Evolutionary conservation across 2,329 filamentous ascomycete species (phyloP), one percentile per base, ranked within the genome.

Genomic region (Didymella segeticola): DNA sequence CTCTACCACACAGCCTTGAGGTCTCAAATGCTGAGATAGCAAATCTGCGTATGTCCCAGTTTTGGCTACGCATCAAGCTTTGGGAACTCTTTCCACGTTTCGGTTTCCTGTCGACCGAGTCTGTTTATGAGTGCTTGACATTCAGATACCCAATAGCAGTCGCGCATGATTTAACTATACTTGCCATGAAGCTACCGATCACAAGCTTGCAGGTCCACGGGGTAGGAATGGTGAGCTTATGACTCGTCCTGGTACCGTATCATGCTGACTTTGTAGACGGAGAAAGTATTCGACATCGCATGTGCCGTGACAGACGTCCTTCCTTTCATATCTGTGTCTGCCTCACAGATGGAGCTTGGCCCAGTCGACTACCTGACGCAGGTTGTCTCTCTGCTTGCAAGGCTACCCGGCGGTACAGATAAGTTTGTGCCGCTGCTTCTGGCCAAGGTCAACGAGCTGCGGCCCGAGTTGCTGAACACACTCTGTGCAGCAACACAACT

Each of bases 121-220:
- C 57, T 72, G 79, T 53, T 0, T 81, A 86, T 33, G 79, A 82
- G 17, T 77, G 77, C 57, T 79, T 88, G 56, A 83, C 85, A 0
- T 89, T 88, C 61, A 81, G 83, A 45, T 89, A 87, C 61, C 83
- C 86, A 3, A 78, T 86, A 17, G 82, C 86, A 43, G 82, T 89
- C 58, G 80, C 86, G 0, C 79, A 82, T 38, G 87, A 90, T 53
- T 61, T 90, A 22, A 76, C 82, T 19, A 82, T 82, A 12, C 29
- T 65, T 8, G 55, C 61, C 1, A 62, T 60, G 38, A 67, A 65
- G 14, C 29, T 71, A 9, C 63, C 66, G 1, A 56, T 64, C 5
- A 41, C 38, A 17, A 68, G 65, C 29, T 39, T 71, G 8, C 60
- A 67, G 27, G 57, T 67, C 3, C 67, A 71, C 43, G 67, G 68